A percentile compares a stretch with the other conserved stretches of the same genome.
These are phyloP conservation scores for Triticum turgidum DNA, from an alignment of 176 grass and related monocot genomes.

Conservation along the genomic window DNA sequence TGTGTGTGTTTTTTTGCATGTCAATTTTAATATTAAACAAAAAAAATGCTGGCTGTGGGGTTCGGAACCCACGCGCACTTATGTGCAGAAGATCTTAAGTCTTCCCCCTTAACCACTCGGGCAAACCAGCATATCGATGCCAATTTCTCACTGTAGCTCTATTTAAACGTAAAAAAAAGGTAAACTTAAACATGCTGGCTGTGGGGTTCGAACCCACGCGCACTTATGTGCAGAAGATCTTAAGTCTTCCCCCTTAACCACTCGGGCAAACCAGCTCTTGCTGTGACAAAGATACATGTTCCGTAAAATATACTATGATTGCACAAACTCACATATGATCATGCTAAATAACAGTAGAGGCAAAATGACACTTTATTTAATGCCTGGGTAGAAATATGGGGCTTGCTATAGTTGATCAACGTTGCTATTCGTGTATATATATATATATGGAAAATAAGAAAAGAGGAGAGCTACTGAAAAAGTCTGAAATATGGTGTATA, in stretches of 20 bases:
- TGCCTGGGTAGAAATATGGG: no score
- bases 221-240: constrained; percentile 94
- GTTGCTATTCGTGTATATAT: no score
- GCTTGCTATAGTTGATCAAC: no score
- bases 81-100: constrained; percentile 95
- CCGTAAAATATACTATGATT: fast-evolving
- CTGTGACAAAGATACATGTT: fast-evolving
- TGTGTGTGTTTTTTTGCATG: no score
- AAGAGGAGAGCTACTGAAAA: no score
- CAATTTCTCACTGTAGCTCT: no score
- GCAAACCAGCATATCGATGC: constrained; percentile 67
- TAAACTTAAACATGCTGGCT: constrained; percentile 36
- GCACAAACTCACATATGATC: no score
- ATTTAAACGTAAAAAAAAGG: no score
- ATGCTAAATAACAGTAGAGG: no score
- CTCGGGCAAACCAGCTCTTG: constrained; percentile 88
- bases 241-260: constrained; percentile 99
- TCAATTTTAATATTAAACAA: neutral
- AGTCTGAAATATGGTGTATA: no score
- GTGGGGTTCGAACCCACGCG: constrained; percentile 86
- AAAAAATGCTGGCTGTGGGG: constrained; percentile 54
- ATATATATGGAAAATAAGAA: no score
- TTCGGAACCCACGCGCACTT: constrained; percentile 89
- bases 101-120: constrained; percentile 99
- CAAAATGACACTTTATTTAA: no score